A percentile compares a stretch with the other conserved stretches of the same genome.
Conservation (phyloP, 169 alveolate species). For the Miamiensis avidus region DNA sequence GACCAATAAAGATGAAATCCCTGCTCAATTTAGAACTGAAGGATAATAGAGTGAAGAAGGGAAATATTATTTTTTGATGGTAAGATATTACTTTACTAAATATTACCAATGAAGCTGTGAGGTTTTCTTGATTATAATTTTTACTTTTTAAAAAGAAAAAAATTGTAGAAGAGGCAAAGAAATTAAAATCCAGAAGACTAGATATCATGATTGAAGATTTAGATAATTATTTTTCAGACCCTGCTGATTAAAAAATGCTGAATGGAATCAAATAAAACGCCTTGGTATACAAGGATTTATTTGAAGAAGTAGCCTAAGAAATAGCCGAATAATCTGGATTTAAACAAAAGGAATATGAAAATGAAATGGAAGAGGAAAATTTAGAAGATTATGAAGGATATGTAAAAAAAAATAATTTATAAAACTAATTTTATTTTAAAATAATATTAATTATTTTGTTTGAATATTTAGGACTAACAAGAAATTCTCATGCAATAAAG, state of each 20-base stretch:
- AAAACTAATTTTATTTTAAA: slow-evolving; percentile 20
- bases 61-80: neutral
- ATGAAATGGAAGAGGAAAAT: slow-evolving; percentile 35
- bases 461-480: slow-evolving; percentile 28
- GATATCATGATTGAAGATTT: slow-evolving; percentile 76
- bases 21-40: neutral
- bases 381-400: slow-evolving; percentile 26
- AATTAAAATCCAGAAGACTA: slow-evolving; percentile 30
- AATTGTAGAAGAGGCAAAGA: neutral
- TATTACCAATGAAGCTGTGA: no score
- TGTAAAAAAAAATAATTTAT: slow-evolving; percentile 2
- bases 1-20: neutral
- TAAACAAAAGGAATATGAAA: slow-evolving; percentile 33
- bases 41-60: neutral
- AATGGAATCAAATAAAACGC: slow-evolving; percentile 67
- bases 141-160: neutral
- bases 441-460: slow-evolving; percentile 1
- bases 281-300: slow-evolving; percentile 56
- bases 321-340: slow-evolving; percentile 31
- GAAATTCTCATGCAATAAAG: slow-evolving; percentile 25
- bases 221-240: slow-evolving; percentile 57
- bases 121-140: neutral
- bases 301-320: slow-evolving; percentile 67
- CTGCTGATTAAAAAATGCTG: slow-evolving; percentile 51
- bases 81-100: no score